Evolutionary conservation across 2,329 filamentous ascomycete species (phyloP).

Genomic region (Teratosphaeria epicoccoides): DNA sequence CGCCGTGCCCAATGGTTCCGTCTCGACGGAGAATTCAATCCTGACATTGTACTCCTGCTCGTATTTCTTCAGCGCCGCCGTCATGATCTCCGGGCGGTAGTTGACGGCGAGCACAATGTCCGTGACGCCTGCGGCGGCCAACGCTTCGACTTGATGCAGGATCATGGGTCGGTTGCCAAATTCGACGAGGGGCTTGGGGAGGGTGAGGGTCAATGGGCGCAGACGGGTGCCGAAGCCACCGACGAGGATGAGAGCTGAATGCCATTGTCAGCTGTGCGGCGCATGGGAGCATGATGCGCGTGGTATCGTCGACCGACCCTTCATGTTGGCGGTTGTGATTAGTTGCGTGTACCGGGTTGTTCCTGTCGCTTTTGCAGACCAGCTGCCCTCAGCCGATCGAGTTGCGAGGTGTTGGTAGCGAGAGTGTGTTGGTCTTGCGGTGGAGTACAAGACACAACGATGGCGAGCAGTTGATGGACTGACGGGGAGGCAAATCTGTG

Average conservation of each 20-base stretch:
- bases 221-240: constrained; percentile 98
- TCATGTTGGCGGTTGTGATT: constrained; percentile 28
- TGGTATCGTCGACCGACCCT: constrained; percentile 22
- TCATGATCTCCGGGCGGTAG: constrained; percentile 98
- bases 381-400: constrained; percentile 4
- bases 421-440: constrained; percentile 18
- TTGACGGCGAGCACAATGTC: constrained; percentile 98
- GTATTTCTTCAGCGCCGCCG: constrained; percentile 86
- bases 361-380: constrained; percentile 5
- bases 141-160: constrained; percentile 89
- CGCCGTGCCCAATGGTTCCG: constrained; percentile 87
- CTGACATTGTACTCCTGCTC: constrained; percentile 86
- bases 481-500: not conserved
- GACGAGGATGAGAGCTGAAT: constrained; percentile 87
- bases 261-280: constrained; percentile 11
- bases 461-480: not conserved
- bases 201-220: constrained; percentile 88
- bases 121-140: constrained; percentile 86
- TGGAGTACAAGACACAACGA: constrained; percentile 24
- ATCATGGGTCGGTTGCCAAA: constrained; percentile 99
- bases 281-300: not conserved
- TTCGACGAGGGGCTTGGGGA: constrained; percentile 94
- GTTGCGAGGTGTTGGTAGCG: constrained; percentile 3
- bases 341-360: constrained; percentile 1
- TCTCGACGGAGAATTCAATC: constrained; percentile 95